Conservation (phyloP, 2,329 filamentous ascomycete genomes). For the Zymoseptoria tritici region DNA sequence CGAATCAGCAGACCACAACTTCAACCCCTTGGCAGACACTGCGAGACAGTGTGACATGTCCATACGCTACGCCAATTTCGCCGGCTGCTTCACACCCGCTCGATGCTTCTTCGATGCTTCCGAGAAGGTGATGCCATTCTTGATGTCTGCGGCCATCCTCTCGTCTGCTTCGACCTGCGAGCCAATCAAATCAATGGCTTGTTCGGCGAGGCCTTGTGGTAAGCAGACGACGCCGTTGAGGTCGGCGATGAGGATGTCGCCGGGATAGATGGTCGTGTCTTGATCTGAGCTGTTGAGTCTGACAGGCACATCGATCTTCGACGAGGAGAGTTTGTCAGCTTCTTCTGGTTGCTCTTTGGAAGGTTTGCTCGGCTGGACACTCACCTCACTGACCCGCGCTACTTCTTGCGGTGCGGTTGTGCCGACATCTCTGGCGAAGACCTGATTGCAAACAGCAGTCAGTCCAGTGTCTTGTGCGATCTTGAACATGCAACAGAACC, state of each 20-base stretch:
- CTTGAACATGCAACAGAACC: conserved; percentile 2
- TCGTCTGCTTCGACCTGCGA: conserved; percentile 27
- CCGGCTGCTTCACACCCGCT: conserved; percentile 21
- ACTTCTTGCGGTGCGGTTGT: conserved; percentile 29
- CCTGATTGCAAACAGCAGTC: conserved; percentile 6
- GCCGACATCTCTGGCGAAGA: conserved; percentile 30
- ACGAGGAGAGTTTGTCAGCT: not conserved
- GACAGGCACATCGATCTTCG: conserved; percentile 28
- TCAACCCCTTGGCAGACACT: no score
- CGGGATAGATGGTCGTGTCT: conserved; percentile 28
- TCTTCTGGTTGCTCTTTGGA: not conserved
- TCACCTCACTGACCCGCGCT: conserved; percentile 25
- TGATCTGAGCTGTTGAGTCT: conserved; percentile 26
- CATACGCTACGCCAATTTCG: conserved; percentile 5
- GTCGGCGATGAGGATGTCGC: conserved; percentile 33
- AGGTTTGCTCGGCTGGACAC: conserved; percentile 1
- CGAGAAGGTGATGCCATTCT: conserved; percentile 16
- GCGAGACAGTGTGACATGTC: not conserved
- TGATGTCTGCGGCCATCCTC: conserved; percentile 24
- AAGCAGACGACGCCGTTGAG: conserved; percentile 34
- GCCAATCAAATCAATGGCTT: conserved; percentile 23
- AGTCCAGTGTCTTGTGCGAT: not conserved
- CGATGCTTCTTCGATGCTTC: conserved; percentile 25
- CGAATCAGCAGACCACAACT: not conserved
- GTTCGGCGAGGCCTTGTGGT: conserved; percentile 21